These are phyloP conservation scores for Fraxinus excelsior DNA, from an alignment of 257 asterid genomes.

Conservation along the genomic window DNA sequence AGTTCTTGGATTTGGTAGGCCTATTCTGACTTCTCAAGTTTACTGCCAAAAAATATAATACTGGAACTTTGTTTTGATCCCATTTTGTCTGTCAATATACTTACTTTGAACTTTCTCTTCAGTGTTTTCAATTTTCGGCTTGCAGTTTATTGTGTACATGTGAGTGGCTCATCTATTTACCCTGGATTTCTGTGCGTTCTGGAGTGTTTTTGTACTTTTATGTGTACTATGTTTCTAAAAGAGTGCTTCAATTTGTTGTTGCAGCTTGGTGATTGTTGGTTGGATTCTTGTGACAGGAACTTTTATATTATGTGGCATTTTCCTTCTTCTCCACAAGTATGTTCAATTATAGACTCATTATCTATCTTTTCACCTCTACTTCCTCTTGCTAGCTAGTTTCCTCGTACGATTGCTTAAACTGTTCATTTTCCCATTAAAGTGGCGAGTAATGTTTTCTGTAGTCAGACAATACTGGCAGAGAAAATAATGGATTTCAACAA, in stretches of 20 bases:
- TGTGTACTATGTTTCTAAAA: background rate
- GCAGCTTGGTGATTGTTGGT: constrained; percentile 84
- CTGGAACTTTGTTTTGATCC: background rate
- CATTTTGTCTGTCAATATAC: constrained; percentile 12
- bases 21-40: constrained; percentile 4
- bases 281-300: constrained; percentile 93
- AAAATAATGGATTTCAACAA: background rate
- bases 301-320: constrained; percentile 79
- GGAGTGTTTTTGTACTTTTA: background rate
- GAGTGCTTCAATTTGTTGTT: constrained; percentile 25
- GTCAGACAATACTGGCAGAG: background rate
- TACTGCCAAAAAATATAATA: background rate
- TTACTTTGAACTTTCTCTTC: constrained; percentile 30
- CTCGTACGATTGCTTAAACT: background rate
- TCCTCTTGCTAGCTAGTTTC: background rate
- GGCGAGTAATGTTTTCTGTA: background rate
- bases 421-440: background rate
- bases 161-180: constrained; percentile 46
- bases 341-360: background rate
- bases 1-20: constrained; percentile 84
- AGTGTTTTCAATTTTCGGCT: constrained; percentile 80
- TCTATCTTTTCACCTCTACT: background rate
- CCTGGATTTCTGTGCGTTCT: background rate
- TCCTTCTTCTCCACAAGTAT: constrained; percentile 87
- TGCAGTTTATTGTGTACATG: constrained; percentile 81